These are phyloP conservation scores for Spongiforma sp. DNA, from an alignment of 1,284 basidiomycete species.

Conservation along the genomic window DNA sequence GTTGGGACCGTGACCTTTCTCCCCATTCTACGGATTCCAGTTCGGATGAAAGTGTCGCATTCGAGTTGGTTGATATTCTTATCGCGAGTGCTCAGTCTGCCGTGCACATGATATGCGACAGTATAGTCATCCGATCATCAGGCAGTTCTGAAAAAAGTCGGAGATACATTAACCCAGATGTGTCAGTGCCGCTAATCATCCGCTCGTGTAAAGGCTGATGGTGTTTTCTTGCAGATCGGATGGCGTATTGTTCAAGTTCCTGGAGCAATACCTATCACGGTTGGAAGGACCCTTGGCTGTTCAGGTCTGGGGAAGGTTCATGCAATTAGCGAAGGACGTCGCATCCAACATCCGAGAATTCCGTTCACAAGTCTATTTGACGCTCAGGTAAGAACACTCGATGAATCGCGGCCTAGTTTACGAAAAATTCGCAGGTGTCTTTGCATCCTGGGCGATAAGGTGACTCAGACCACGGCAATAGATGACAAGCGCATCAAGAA, in stretches of 20 bases:
- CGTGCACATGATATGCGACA: slow-evolving; percentile 91
- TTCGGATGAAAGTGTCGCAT: slow-evolving; percentile 59
- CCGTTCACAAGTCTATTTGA: slow-evolving; percentile 74
- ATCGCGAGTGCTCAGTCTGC: slow-evolving; percentile 88
- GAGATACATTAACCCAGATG: slow-evolving; percentile 65
- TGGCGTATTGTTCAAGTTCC: slow-evolving; percentile 75
- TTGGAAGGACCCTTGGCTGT: slow-evolving; percentile 90
- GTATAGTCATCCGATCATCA: slow-evolving; percentile 64
- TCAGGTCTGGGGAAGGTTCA: slow-evolving; percentile 89
- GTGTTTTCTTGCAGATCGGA: slow-evolving; percentile 58
- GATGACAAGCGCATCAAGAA: slow-evolving; percentile 91
- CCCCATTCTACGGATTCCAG: slow-evolving; percentile 49
- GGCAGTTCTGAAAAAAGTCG: slow-evolving; percentile 59
- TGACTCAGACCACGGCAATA: slow-evolving; percentile 86
- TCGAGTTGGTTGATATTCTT: slow-evolving; percentile 85
- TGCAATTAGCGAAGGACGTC: slow-evolving; percentile 84
- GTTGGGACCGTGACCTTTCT: slow-evolving; percentile 69
- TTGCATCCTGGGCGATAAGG: slow-evolving; percentile 80
- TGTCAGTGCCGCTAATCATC: slow-evolving; percentile 52
- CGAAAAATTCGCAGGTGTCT: slow-evolving; percentile 64
- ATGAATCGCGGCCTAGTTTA: slow-evolving; percentile 5
- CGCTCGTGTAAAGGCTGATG: slow-evolving; percentile 3
- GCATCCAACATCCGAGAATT: slow-evolving; percentile 64
- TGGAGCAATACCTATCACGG: slow-evolving; percentile 86
- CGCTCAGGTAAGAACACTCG: slow-evolving; percentile 61